phyloP scores from a whole-genome alignment of 495 filamentous ascomycete genomes.

The Penicillium manginii region DNA sequence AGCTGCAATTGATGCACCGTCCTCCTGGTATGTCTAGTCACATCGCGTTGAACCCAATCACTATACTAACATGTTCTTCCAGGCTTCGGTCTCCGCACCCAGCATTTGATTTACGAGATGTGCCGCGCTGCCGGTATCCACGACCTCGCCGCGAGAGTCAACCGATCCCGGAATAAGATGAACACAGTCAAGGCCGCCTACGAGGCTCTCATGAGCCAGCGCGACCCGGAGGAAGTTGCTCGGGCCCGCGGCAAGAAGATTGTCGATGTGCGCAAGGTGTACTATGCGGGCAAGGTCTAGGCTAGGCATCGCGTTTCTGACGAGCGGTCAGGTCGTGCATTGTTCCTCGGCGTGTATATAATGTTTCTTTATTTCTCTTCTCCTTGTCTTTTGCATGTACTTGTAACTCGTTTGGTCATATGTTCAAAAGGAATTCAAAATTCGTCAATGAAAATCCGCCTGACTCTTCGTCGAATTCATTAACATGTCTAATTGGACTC shows the following conservation, averaged over 20 bases:
- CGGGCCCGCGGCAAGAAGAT: conserved; percentile 87
- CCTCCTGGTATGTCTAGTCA: conserved; percentile 74
- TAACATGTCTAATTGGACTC: not conserved
- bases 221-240: conserved; percentile 85
- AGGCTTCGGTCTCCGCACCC: conserved; percentile 93
- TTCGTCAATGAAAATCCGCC: conserved; percentile 13
- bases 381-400: conserved; percentile 38
- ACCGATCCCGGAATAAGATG: conserved; percentile 86
- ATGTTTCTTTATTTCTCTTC: conserved; percentile 35
- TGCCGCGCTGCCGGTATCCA: conserved; percentile 78
- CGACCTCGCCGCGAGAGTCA: conserved; percentile 81
- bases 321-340: conserved; percentile 26
- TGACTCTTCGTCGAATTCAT: not conserved
- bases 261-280: conserved; percentile 94
- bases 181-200: conserved; percentile 92
- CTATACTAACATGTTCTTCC: conserved; percentile 14
- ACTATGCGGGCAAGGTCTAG: conserved; percentile 80
- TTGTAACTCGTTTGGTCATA: conserved; percentile 28
- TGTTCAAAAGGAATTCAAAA: conserved; percentile 20
- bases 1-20: conserved; percentile 75
- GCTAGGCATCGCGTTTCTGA: conserved; percentile 38
- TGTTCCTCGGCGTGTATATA: conserved; percentile 44
- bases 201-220: conserved; percentile 79
- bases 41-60: not conserved
- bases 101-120: conserved; percentile 91